phyloP scores from a whole-genome alignment of 2,329 filamentous ascomycete genomes.

The Cladosporium halotolerans region DNA sequence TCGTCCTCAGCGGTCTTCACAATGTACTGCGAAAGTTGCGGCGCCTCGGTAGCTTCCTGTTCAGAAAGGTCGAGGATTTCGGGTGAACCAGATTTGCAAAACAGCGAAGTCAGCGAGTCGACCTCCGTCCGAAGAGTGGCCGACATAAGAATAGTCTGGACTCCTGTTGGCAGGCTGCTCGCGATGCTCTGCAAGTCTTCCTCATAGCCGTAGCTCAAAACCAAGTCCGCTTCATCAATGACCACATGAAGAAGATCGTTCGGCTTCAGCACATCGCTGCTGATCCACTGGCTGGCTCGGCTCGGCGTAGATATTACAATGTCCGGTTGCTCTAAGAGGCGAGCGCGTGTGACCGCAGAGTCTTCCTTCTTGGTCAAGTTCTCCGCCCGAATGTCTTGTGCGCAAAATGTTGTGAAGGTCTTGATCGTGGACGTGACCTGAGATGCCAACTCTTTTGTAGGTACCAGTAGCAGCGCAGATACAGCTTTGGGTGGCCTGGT shows the following conservation, averaged over 20 bases:
- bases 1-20: conserved; percentile 95
- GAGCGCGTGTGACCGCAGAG: conserved; percentile 77
- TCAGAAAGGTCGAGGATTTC: conserved; percentile 77
- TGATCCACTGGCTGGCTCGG: conserved; percentile 72
- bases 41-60: conserved; percentile 49
- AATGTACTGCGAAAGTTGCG: conserved; percentile 77
- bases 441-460: conserved; percentile 87
- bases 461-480: conserved; percentile 81
- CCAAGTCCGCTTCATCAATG: conserved; percentile 89
- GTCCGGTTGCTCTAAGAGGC: conserved; percentile 80
- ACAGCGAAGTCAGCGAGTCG: conserved; percentile 74
- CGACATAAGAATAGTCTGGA: conserved; percentile 90
- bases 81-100: conserved; percentile 64
- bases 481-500: conserved; percentile 45
- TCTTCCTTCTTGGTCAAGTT: conserved; percentile 89
- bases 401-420: conserved; percentile 72
- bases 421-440: conserved; percentile 79
- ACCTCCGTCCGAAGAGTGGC: conserved; percentile 87
- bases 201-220: conserved; percentile 89
- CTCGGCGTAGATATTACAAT: conserved; percentile 86
- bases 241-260: conserved; percentile 70
- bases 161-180: conserved; percentile 69
- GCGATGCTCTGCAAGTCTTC: conserved; percentile 80
- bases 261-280: conserved; percentile 63
- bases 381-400: conserved; percentile 72